Conservation (phyloP, 352 stramenopile species). For the Phytopythium kandeliae region DNA sequence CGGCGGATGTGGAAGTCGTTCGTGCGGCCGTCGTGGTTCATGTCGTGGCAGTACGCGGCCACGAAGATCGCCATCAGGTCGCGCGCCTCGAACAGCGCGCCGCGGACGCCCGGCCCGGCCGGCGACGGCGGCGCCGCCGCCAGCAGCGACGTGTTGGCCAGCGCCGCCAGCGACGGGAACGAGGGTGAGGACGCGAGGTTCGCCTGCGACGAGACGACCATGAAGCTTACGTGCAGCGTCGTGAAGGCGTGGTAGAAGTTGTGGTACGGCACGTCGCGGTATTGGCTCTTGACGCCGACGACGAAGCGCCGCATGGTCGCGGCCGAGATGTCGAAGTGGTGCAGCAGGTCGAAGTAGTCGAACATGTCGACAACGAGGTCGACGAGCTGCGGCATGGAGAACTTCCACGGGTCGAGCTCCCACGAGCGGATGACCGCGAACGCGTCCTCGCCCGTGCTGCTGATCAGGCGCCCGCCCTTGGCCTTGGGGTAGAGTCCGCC, state of each 20-base stretch:
- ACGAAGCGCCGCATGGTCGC: slow-evolving; percentile 65
- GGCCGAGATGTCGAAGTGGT: slow-evolving; percentile 44
- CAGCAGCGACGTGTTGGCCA: slow-evolving; percentile 13
- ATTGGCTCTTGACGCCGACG: slow-evolving; percentile 59
- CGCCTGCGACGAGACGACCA: slow-evolving; percentile 56
- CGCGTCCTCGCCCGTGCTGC: slow-evolving; percentile 7
- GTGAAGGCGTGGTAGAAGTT: slow-evolving; percentile 84
- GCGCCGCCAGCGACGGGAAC: slow-evolving; percentile 16
- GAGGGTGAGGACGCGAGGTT: not conserved
- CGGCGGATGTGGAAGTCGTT: slow-evolving; percentile 87
- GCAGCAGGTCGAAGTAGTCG: slow-evolving; percentile 55
- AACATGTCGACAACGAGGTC: slow-evolving; percentile 72
- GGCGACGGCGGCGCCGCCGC: slow-evolving; percentile 12
- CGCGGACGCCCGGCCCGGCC: slow-evolving; percentile 6
- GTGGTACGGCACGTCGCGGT: slow-evolving; percentile 82
- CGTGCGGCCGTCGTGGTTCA: slow-evolving; percentile 84
- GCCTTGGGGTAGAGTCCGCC: not conserved
- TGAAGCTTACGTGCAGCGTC: slow-evolving; percentile 77
- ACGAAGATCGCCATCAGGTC: slow-evolving; percentile 78
- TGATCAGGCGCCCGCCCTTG: not conserved
- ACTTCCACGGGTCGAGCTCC: slow-evolving; percentile 60
- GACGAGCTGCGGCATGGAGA: slow-evolving; percentile 54
- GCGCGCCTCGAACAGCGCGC: slow-evolving; percentile 32
- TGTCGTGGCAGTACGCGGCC: slow-evolving; percentile 80
- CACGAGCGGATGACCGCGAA: slow-evolving; percentile 26